Percentiles rank a stretch among this genome's conserved stretches.
Conservation (phyloP, 176 grass and related monocot species). For the Secale cereale region DNA sequence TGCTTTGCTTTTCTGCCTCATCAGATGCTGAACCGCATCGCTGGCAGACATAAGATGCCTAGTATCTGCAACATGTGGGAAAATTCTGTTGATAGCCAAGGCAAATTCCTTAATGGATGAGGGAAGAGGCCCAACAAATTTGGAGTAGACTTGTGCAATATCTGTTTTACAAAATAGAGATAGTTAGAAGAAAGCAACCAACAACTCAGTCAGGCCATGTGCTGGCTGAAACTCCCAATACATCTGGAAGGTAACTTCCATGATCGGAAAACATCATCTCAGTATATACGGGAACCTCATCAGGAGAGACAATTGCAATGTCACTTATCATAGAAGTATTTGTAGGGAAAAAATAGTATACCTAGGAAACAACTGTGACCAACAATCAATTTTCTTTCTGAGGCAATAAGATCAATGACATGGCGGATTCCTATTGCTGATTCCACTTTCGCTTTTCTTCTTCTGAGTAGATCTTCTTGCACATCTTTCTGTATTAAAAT, state of each 20-base stretch:
- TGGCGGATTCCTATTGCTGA: slow-evolving; percentile 83
- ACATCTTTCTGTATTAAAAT: slow-evolving; percentile 63
- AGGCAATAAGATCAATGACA: slow-evolving; percentile 93
- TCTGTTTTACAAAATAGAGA: slow-evolving; percentile 59
- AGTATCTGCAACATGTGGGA: slow-evolving; percentile 78
- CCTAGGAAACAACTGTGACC: slow-evolving; percentile 95
- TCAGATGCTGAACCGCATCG: slow-evolving; percentile 49
- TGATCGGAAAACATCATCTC: neutral
- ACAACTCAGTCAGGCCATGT: neutral
- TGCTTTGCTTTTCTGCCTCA: slow-evolving; percentile 85
- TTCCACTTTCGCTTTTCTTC: slow-evolving; percentile 47
- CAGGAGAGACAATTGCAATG: neutral
- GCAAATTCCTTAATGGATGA: slow-evolving; percentile 70
- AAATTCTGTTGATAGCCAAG: slow-evolving; percentile 59
- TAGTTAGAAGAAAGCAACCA: slow-evolving; percentile 25
- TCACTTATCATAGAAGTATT: neutral
- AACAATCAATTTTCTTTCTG: slow-evolving; percentile 78
- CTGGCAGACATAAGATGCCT: slow-evolving; percentile 71
- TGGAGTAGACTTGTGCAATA: slow-evolving; percentile 75
- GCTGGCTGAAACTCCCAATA: neutral
- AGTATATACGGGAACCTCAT: neutral
- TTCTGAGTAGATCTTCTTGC: slow-evolving; percentile 60
- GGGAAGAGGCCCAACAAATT: slow-evolving; percentile 88
- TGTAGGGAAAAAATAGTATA: slow-evolving; percentile 24
- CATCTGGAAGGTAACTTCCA: neutral